Base-by-base conservation (phyloP, 2,329 filamentous ascomycete species). In the Aspergillus aculeatinus region DNA sequence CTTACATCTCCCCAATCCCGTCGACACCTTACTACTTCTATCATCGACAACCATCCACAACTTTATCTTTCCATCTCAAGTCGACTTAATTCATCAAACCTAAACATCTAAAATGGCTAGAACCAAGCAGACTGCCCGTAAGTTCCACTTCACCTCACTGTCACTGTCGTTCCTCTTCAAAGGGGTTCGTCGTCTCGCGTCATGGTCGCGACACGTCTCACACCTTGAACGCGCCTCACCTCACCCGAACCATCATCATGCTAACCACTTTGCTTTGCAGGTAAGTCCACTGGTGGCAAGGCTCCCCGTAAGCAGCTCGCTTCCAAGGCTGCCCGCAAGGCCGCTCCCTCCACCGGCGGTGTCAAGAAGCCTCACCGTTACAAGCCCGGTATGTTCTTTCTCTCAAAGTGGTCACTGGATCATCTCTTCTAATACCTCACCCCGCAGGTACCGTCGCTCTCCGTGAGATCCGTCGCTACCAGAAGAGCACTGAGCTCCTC, bases 261-360 rank as follows among this genome's bases (percentile, higher is more conserved):
- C 59, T 67, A 53, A 67, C 72, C 74, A 65, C 72, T 65, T 62
- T 65, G 62, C 61, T 44, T 7, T 49, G 78, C 74, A 87, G 86
- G 87, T 80, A 89, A 96, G 83, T 87, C 85, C 77, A 87, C 85
- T 78, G 86, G 86, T 87, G 86, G 86, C 83, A 89, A 89, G 81
- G 86, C 86, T 75, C 86, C 86, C 71, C 85, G 86, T 82, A 99
- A 99, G 91, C 93, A 97, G 88, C 92, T 98, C 77, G 94, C 94
- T 74, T 96, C 93, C 86, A 97, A 97, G 91, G 95, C 94, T 70
- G 94, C 95, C 76, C 93, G 95, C 85, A 99, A 99, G 89, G 92
- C 89, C 74, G 94, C 95, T 64, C 95, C 95, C 72, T 96, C 92
- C 66, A 98, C 95, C 79, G 95, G 94, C 75, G 90, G 90, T 88